These are phyloP conservation scores for Leccinum variicolor DNA, from an alignment of 768 basidiomycete species.

Conservation along the genomic window DNA sequence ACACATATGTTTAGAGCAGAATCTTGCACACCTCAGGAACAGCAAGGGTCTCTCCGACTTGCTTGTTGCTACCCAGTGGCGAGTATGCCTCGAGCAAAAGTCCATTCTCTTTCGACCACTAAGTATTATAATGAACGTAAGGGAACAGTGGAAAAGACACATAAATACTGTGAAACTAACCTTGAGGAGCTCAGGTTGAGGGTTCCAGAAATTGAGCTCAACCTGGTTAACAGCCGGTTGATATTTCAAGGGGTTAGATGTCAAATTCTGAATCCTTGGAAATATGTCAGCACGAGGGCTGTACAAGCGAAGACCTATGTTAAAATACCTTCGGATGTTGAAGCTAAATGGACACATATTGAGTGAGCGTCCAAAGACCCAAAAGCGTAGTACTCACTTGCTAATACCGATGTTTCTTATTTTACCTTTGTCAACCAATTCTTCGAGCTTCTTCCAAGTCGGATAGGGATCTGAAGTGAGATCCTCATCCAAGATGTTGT, in stretches of 20 bases:
- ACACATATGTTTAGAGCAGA: neutral
- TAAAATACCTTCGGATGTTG: slow-evolving; percentile 47
- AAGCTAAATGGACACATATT: slow-evolving; percentile 38
- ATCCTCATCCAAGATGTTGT: slow-evolving; percentile 44
- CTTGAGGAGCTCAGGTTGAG: slow-evolving; percentile 72
- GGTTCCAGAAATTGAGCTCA: slow-evolving; percentile 74
- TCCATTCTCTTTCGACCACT: slow-evolving; percentile 68
- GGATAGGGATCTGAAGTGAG: slow-evolving; percentile 71
- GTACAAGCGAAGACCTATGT: neutral
- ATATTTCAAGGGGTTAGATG: slow-evolving; percentile 56
- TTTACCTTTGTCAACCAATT: slow-evolving; percentile 74
- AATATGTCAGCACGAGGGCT: neutral
- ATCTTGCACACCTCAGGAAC: slow-evolving; percentile 45
- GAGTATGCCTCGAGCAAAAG: slow-evolving; percentile 75
- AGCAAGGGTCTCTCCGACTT: slow-evolving; percentile 55
- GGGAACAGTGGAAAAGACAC: neutral
- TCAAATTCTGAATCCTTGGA: slow-evolving; percentile 55
- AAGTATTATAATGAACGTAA: neutral
- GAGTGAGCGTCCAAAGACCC: neutral
- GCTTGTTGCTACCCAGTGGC: slow-evolving; percentile 61
- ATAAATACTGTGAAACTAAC: slow-evolving; percentile 29
- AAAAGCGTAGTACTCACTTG: slow-evolving; percentile 48
- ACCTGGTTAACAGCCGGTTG: slow-evolving; percentile 75
- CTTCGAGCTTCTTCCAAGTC: slow-evolving; percentile 79
- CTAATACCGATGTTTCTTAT: slow-evolving; percentile 78